Conservation (phyloP, 352 stramenopile species). For the Phytopythium vexans region DNA sequence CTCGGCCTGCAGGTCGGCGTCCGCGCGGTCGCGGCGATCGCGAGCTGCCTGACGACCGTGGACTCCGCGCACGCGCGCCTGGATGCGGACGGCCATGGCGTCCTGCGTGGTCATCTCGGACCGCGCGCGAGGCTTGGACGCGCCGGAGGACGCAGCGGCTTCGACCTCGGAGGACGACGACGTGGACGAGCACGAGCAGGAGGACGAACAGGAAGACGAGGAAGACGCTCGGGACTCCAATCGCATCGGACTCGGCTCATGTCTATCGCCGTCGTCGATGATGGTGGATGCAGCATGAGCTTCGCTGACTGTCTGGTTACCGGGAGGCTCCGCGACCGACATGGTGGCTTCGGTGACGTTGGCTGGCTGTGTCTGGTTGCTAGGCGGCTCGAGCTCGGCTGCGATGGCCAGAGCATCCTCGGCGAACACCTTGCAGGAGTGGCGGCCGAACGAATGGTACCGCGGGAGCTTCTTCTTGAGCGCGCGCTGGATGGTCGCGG, state of each 20-base stretch:
- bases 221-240: neutral
- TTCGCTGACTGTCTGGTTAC: neutral
- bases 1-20: slow-evolving; percentile 38
- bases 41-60: slow-evolving; percentile 19
- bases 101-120: neutral
- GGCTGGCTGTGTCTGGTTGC: slow-evolving; percentile 4
- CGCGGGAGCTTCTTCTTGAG: slow-evolving; percentile 37
- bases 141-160: neutral
- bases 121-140: neutral
- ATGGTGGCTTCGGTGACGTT: too few species aligned
- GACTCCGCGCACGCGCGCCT: slow-evolving; percentile 29
- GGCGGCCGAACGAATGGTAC: slow-evolving; percentile 38
- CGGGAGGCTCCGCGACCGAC: too few species aligned
- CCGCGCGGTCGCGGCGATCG: slow-evolving; percentile 14
- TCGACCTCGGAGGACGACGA: slow-evolving; percentile 13
- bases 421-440: slow-evolving; percentile 38
- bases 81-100: slow-evolving; percentile 39
- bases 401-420: slow-evolving; percentile 9
- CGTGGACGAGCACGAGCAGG: slow-evolving; percentile 13
- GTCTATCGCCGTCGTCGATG: neutral
- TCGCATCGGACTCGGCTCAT: too few species aligned
- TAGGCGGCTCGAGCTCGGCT: neutral
- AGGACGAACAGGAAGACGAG: slow-evolving; percentile 20
- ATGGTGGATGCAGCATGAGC: slow-evolving; percentile 7
- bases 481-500: slow-evolving; percentile 40